A percentile compares a stretch with the other conserved stretches of the same genome.
Conservation (phyloP, 306 rosid species). For the Castanea sativa region DNA sequence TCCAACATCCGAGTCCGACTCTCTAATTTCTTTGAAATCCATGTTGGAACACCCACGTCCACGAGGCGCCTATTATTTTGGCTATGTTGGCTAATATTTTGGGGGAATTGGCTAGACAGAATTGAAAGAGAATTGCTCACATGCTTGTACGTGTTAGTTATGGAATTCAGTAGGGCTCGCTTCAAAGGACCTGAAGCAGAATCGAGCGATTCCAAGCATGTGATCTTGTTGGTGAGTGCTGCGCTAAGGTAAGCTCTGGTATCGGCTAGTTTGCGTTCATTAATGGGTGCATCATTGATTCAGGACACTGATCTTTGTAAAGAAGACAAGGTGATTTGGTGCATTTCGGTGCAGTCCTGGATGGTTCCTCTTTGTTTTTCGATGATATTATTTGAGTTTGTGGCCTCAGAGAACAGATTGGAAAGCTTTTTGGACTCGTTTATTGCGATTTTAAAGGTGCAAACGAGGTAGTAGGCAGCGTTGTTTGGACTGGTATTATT, state of each 20-base stretch:
- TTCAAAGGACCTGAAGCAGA: slow-evolving; percentile 66
- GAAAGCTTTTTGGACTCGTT: slow-evolving; percentile 59
- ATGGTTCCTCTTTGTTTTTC: slow-evolving; percentile 68
- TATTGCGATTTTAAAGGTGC: slow-evolving; percentile 49
- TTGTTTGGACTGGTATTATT: slow-evolving; percentile 57
- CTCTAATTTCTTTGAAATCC: slow-evolving; percentile 36
- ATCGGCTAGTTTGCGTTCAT: slow-evolving; percentile 30
- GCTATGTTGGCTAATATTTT: slow-evolving; percentile 34
- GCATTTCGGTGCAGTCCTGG: slow-evolving; percentile 69
- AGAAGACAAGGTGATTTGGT: slow-evolving; percentile 54
- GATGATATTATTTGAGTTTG: slow-evolving; percentile 27
- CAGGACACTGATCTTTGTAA: slow-evolving; percentile 47
- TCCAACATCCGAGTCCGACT: slow-evolving; percentile 28
- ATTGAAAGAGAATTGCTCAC: slow-evolving; percentile 69
- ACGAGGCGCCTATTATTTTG: slow-evolving; percentile 28
- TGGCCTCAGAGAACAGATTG: slow-evolving; percentile 34
- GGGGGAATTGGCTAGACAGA: slow-evolving; percentile 30
- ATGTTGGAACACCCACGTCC: slow-evolving; percentile 21
- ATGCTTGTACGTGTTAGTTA: slow-evolving; percentile 46
- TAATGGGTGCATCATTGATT: slow-evolving; percentile 17
- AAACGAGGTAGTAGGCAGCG: slow-evolving; percentile 42
- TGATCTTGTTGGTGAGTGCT: slow-evolving; percentile 77
- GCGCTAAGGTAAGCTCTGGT: slow-evolving; percentile 78
- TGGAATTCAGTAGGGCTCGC: slow-evolving; percentile 43
- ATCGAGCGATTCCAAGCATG: slow-evolving; percentile 78